Percentiles rank a stretch among this genome's conserved stretches.
phyloP scores from a whole-genome alignment of 148 eudicot species.

The Rhododendron simsii region DNA sequence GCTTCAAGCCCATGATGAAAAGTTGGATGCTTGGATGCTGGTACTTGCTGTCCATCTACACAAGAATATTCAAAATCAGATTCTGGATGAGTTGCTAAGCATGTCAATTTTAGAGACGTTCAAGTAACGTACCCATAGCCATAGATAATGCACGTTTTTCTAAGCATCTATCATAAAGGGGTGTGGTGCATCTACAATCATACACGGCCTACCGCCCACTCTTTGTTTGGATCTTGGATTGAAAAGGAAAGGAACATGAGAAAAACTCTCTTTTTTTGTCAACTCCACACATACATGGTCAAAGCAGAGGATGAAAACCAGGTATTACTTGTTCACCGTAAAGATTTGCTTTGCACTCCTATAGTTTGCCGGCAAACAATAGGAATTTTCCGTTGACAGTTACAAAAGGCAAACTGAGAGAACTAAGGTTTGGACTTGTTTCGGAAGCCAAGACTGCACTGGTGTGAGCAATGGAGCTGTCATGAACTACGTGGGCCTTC shows the following conservation, averaged over 20 bases:
- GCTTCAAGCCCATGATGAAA: conserved; percentile 61
- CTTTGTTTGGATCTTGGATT: not conserved
- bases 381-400: not conserved
- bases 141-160: not conserved
- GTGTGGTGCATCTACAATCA: not conserved
- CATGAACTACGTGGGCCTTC: no score
- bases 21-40: conserved; percentile 91
- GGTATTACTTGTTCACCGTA: not conserved
- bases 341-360: not conserved
- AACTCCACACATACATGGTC: not conserved
- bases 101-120: not conserved
- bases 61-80: not conserved
- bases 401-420: not conserved
- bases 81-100: not conserved
- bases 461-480: not conserved
- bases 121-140: no score
- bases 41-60: conserved; percentile 74
- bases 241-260: not conserved
- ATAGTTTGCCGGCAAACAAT: not conserved
- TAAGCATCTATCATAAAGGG: not conserved
- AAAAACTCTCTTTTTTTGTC: no score
- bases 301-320: not conserved
- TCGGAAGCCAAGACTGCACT: not conserved
- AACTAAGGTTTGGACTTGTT: not conserved
- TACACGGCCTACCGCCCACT: not conserved